A percentile compares a stretch with the other conserved stretches of the same genome.
Evolutionary conservation across 2,329 filamentous ascomycete species (phyloP).

Genomic region (Penicillium nordicum): DNA sequence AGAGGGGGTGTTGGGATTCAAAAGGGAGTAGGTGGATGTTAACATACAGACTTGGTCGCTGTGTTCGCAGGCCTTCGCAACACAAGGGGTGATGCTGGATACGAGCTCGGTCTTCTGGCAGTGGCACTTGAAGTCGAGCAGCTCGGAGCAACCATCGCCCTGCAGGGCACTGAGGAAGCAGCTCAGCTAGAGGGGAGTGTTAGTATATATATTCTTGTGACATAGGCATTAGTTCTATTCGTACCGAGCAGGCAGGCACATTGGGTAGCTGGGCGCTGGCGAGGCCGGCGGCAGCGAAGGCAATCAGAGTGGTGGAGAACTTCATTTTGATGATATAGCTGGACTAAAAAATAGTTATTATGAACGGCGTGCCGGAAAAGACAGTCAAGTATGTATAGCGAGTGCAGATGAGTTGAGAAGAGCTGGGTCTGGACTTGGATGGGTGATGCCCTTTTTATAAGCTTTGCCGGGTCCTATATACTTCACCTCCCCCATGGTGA

Average conservation of each 20-base stretch:
- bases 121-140: constrained; percentile 51
- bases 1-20: not conserved
- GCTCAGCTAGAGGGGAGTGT: constrained; percentile 34
- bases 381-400: constrained; percentile 19
- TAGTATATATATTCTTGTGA: not conserved
- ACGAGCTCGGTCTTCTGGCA: constrained; percentile 47
- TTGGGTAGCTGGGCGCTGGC: constrained; percentile 46
- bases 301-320: constrained; percentile 30
- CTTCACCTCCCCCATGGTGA: not conserved
- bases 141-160: constrained; percentile 44
- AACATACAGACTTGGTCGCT: constrained; percentile 39
- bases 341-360: not conserved
- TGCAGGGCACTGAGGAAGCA: constrained; percentile 46
- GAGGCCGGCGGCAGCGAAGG: constrained; percentile 44
- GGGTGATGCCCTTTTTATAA: constrained; percentile 21
- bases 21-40: not conserved
- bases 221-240: constrained; percentile 5
- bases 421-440: constrained; percentile 7
- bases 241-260: constrained; percentile 48
- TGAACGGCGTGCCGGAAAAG: constrained; percentile 16
- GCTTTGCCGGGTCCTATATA: constrained; percentile 6
- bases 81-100: constrained; percentile 45
- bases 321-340: constrained; percentile 30
- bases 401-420: constrained; percentile 13
- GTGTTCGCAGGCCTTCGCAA: constrained; percentile 41